These are phyloP conservation scores for Fusarium luffae DNA, from an alignment of 2,329 filamentous ascomycete species.

Conservation along the genomic window DNA sequence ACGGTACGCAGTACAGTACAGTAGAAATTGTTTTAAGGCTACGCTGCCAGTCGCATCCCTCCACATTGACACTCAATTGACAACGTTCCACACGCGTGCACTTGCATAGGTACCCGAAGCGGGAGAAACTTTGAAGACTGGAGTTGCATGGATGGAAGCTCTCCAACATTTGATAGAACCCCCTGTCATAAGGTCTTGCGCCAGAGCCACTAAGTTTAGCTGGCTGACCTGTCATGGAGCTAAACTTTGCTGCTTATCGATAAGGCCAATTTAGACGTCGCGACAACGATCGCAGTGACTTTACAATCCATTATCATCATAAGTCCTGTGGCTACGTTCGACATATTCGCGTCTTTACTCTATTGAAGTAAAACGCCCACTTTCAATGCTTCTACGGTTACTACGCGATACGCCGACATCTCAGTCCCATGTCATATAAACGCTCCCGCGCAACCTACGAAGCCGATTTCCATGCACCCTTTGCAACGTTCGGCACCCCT, in stretches of 20 bases:
- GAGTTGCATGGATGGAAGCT: conserved; percentile 17
- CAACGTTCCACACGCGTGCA: conserved; percentile 24
- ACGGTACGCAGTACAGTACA: background rate
- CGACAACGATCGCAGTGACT: conserved; percentile 16
- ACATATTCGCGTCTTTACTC: background rate
- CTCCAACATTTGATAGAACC: conserved; percentile 14
- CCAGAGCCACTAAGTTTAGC: conserved; percentile 7
- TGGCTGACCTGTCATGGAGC: conserved; percentile 8
- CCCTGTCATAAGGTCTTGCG: conserved; percentile 15
- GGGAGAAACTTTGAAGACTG: conserved; percentile 15
- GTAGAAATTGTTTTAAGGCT: conserved; percentile 1
- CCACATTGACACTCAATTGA: background rate
- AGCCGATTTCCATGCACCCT: conserved; percentile 78
- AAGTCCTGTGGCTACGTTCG: background rate
- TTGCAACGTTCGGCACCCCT: conserved; percentile 84
- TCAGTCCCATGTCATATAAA: conserved; percentile 76
- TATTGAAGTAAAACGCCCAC: background rate
- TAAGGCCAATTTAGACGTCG: conserved; percentile 35
- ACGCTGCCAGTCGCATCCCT: conserved; percentile 1
- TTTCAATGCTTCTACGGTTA: conserved; percentile 27
- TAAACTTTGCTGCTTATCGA: conserved; percentile 37
- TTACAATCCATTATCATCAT: conserved; percentile 12
- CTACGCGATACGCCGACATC: conserved; percentile 11
- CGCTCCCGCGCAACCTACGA: conserved; percentile 83
- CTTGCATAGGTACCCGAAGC: conserved; percentile 15